Base-by-base conservation (phyloP, 345 rosid species). In the Melastoma malabathricum region DNA sequence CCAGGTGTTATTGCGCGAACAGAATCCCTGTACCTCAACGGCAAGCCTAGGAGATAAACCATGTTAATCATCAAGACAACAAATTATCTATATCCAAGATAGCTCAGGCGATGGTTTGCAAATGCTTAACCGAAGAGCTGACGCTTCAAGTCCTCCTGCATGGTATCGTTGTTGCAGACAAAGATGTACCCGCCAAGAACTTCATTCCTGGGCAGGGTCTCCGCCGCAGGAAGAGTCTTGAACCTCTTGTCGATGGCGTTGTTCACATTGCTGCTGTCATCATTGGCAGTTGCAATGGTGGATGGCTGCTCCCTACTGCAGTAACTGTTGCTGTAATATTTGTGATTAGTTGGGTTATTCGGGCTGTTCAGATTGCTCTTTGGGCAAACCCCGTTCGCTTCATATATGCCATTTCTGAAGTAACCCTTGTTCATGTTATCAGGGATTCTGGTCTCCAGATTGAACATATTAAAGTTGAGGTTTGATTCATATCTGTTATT, bases 121-220 rank as follows among this genome's bases (percentile, higher is more conserved):
- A 34, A 34, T 7, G 9, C 41, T 34, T 0, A 77, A 85, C 95
- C 99, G 51, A 93, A 93, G 43, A 93, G 95, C 74, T 85, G 75
- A 38, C 99, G 72, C 64, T 66, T 79, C 59, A 93, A 86, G 60
- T 93, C 83, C 80, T 93, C 99, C 50, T 72, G 72, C 99, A 93
- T 93, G 31, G 99, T 93, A 55, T 93, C 99, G 52, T 93, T 93
- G 79, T 93, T 88, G 77, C 99, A 93, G n/a, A 93, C 99, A 50
- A 93, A 88, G 61, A 93, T 93, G 62, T 93, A 93, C 0, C 99
- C 99, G 2, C 99, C 99, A 13, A 93, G 70, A 18, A 90, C 80
- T 69, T 93, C 95, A 50, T 84, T 81, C 46, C 97, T 78, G 1
- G 97, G 95, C 53, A 93, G 67, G 20, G 99, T 67, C 58, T 93